Evolutionary conservation across 2,329 filamentous ascomycete species (phyloP), one percentile per base, ranked within the genome.

Genomic region (Colletotrichum tropicicola): DNA sequence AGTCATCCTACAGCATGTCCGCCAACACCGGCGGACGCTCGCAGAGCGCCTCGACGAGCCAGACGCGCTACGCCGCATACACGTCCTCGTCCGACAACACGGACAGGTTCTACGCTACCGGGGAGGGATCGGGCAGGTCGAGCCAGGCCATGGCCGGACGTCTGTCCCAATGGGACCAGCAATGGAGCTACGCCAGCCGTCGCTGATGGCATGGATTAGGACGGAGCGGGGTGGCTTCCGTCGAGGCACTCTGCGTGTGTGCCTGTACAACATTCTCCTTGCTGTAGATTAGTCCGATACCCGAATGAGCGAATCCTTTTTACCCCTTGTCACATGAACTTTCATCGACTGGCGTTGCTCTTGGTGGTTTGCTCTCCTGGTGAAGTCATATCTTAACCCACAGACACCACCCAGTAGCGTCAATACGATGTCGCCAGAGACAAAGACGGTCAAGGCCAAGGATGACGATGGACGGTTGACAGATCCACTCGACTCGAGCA

Each of bases 51-150:
- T 27, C 53, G 21, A 15, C 45, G 25, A 19, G n/a, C n/a, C 45
- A 59, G 30, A 32, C 52, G 4, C 32, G 25, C 13, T 43, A 35
- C 7, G 43, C 21, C 25, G 43, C 57, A 9, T 65, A 63, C 47
- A 3, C 41, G 6, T 9, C 23, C 19, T 48, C 63, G 25, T 30
- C 19, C 17, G 47, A 41, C 32, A 15, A 45, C 19, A 52, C 55
- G 39, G 52, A 66, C 1, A 52, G 35, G 19, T 64, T 66, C 13
- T 66, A 47, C 44, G 47, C 44, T 21, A 64, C 59, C 8, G 63
- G 63, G 6, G 51, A 66, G 52, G 23, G 27, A 9, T 41, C 59
- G 2, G 6, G 37, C 13, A 66, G 48, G 39, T 44, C 52, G 7
- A 13, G 23, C 7, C 45, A 25, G 57, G 15, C 27, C 8, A 56